Percentiles rank a stretch among this genome's conserved stretches.
Evolutionary conservation across 2,329 filamentous ascomycete genomes (phyloP).

Genomic region (Phialophora expanda): DNA sequence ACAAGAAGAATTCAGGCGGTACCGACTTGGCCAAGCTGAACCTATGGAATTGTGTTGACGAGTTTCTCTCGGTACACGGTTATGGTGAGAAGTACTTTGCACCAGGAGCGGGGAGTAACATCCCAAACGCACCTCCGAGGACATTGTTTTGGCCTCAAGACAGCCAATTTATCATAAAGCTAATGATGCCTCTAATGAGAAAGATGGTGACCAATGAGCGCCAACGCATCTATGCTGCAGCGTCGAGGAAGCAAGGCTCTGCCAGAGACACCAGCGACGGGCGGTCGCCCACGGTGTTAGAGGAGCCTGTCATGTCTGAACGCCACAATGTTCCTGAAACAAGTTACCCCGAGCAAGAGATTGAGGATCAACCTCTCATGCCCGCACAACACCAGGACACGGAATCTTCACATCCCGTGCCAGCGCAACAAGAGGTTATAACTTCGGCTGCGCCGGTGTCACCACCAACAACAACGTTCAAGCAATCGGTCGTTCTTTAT

Average conservation of each 20-base stretch:
- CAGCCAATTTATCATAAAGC: slow-evolving; percentile 60
- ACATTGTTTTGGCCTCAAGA: slow-evolving; percentile 61
- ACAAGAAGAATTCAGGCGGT: slow-evolving; percentile 58
- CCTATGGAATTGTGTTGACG: slow-evolving; percentile 61
- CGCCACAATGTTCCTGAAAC: slow-evolving; percentile 9
- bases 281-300: slow-evolving; percentile 9
- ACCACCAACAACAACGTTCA: slow-evolving; percentile 25
- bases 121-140: slow-evolving; percentile 50
- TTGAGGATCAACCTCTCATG: neutral
- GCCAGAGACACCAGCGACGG: slow-evolving; percentile 18
- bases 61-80: slow-evolving; percentile 59
- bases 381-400: slow-evolving; percentile 12
- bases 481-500: slow-evolving; percentile 33
- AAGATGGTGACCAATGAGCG: slow-evolving; percentile 66
- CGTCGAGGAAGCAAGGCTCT: slow-evolving; percentile 57
- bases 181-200: slow-evolving; percentile 62
- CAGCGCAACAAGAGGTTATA: slow-evolving; percentile 9
- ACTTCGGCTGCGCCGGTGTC: slow-evolving; percentile 6
- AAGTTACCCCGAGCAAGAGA: slow-evolving; percentile 3
- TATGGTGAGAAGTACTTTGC: slow-evolving; percentile 59
- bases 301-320: slow-evolving; percentile 11
- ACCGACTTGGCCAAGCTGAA: slow-evolving; percentile 63
- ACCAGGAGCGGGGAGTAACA: slow-evolving; percentile 33
- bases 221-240: slow-evolving; percentile 63
- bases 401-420: neutral